Evolutionary conservation across 805 yeast genomes (phyloP), one percentile per base, ranked within the genome.

Genomic region (Candida vaughaniae): DNA sequence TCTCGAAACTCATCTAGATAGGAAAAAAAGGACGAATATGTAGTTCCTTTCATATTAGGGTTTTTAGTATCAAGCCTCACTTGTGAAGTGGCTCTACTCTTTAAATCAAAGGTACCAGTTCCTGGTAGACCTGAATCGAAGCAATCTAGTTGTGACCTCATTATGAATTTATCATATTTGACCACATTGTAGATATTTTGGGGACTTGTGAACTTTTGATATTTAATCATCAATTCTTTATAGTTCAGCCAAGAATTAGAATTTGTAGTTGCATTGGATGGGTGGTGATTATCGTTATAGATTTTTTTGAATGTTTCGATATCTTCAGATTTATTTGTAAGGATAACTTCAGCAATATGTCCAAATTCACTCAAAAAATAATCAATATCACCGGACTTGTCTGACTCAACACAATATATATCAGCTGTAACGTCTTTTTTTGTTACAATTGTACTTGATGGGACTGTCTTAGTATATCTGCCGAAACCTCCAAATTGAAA

Each of bases 111-210:
- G 0, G 89, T 81, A 0, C 97, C 97, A 3, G 83, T 80, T 0
- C 95, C 95, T 0, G 97, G 97, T 25, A 93, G 65, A 25, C 85
- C 62, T 0, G 69, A 57, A 58, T 88, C 90, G 42, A 70, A 67
- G 41, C 96, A 88, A 60, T 91, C 99, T 31, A 93, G 69, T 58
- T 91, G 98, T 0, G 98, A 91, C 46, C 98, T 71, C 77, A 91
- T 72, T 10, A 91, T 53, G 50, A 93, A 85, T 28, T 74, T 70
- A 3, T 82, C 88, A 38, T 77, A 63, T 25, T 64, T 61, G 5
- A 95, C 79, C 58, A 87, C 90, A 55, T 89, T 90, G 55, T 89
- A 90, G 7, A 54, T 50, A 36, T 62, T 63, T 16, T 46, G 46
- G 4, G 53, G 53, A 19, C 31, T 36, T 28, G 26, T n/a, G 71